Percentiles rank a stretch among this genome's conserved stretches.
phyloP scores from a whole-genome alignment of 192 early-diverging fungal species.

The Funneliformis geosporum region DNA sequence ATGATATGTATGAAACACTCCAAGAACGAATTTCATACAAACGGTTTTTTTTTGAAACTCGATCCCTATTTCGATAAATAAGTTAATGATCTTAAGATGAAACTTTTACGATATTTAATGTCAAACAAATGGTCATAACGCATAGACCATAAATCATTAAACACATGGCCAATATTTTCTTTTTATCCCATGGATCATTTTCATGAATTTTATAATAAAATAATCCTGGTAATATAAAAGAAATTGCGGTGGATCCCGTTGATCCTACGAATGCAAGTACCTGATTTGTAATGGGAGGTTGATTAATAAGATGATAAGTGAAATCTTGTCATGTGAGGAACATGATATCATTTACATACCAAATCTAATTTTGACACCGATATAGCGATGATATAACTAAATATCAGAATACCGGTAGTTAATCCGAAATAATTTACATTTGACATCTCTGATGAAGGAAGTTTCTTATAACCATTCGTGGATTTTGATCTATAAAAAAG shows the following conservation, averaged over 20 bases:
- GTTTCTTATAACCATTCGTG: background rate
- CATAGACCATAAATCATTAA: conserved; percentile 69
- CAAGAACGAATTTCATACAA: too few species aligned
- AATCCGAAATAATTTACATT: conserved; percentile 60
- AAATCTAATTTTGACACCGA: conserved; percentile 76
- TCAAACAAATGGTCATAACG: conserved; percentile 82
- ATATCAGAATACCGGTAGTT: conserved; percentile 67
- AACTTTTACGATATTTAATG: conserved; percentile 58
- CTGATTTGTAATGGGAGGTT: conserved; percentile 30
- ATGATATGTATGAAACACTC: too few species aligned
- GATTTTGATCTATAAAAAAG: conserved; percentile 37
- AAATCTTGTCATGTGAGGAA: background rate
- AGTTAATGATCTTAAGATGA: background rate
- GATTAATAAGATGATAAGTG: background rate
- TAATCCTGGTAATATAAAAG: conserved; percentile 92
- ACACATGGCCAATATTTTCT: conserved; percentile 64
- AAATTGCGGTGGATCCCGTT: conserved; percentile 93
- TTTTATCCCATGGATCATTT: conserved; percentile 58
- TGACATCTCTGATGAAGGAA: conserved; percentile 43
- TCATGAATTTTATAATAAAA: conserved; percentile 89
- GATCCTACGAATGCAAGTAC: conserved; percentile 93
- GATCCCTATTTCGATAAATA: background rate
- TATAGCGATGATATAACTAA: conserved; percentile 75
- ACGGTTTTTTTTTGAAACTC: background rate
- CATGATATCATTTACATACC: conserved; percentile 42